Evolutionary conservation across 495 filamentous ascomycete species (phyloP).

Genomic region (Penicillium lividum): DNA sequence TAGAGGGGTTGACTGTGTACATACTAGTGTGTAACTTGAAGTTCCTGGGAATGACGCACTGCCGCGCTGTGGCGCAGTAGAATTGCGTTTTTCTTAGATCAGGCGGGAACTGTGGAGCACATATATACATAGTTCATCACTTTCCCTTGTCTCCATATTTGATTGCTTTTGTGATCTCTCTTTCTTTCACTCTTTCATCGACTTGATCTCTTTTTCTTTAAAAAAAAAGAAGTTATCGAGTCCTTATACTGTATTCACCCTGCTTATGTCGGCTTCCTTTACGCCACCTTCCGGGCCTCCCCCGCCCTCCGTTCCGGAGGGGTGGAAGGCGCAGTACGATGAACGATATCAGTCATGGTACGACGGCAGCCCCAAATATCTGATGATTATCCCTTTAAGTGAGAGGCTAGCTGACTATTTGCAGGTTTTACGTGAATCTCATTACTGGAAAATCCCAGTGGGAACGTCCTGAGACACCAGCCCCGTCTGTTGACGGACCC

Average conservation of each 20-base stretch:
- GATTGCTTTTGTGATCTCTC: background rate
- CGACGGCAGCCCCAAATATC: conserved; percentile 16
- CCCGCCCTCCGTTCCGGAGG: conserved; percentile 82
- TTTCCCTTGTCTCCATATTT: background rate
- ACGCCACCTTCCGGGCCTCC: conserved; percentile 75
- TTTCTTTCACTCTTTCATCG: no score
- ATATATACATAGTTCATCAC: background rate
- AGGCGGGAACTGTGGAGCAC: background rate
- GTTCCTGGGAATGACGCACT: background rate
- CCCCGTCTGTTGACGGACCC: conserved; percentile 47
- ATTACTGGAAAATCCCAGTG: conserved; percentile 86
- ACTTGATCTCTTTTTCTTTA: no score
- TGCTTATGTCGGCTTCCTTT: conserved; percentile 44
- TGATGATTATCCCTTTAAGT: background rate
- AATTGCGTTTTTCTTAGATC: background rate
- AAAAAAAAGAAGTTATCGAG: no score
- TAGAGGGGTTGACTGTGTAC: no score
- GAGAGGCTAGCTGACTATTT: background rate
- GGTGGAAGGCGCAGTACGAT: conserved; percentile 82
- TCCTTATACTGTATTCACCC: background rate
- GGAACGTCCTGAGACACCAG: conserved; percentile 70
- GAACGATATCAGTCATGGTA: conserved; percentile 78
- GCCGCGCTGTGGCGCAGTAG: background rate
- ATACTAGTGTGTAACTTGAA: no score
- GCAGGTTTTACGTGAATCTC: conserved; percentile 85